Base-by-base conservation (phyloP, 192 early-diverging fungal genomes). In the Linnemannia elongata region DNA sequence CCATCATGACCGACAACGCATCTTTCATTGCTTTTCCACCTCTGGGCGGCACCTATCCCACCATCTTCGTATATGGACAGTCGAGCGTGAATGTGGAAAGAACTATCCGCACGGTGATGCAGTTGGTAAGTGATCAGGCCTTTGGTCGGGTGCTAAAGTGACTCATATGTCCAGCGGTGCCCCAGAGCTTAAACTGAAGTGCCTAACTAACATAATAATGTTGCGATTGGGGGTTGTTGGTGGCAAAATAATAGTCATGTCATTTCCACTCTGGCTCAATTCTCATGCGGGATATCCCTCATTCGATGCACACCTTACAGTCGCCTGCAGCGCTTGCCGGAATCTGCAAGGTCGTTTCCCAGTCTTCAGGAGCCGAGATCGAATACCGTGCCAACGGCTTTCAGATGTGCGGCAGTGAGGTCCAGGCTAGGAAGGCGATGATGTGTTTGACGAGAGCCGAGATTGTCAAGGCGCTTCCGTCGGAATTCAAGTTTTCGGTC, bases 1-100 rank as follows among this genome's bases (percentile, higher is more conserved):
- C 92, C 77, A 95, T 97, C 76, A 95, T 96, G 94, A 82, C 88
- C 45, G 95, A 97, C 79, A 97, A 97, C 90, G 96, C 92, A 17
- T 88, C 92, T 10, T 93, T 90, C 72, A 89, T 93, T 70, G 74
- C 82, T n/a, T 89, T 95, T 45, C 95, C 96, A 8, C 77, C 90
- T 8, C 83, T 96, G 36, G 96, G 95, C 5, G 89, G 88, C 47
- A 84, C 82, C 6, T 69, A 77, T 52, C 92, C 88, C 71, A 88
- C 82, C 35, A 84, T 96, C 35, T 88, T 86, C 24, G 92, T 97
- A 17, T 90, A 89, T 82, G 96, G 95, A 15, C 94, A 94, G 72
- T 92, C 94, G 71, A 78, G 82, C 35, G 92, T 96, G 10, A 95
- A 94, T 86, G 92, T 95, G 33, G 94, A 96, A 70, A 88, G 96